A percentile compares a stretch with the other conserved stretches of the same genome.
Conservation (phyloP, 1,139 yeast genomes). For the Blastobotrys illinoisensis region DNA sequence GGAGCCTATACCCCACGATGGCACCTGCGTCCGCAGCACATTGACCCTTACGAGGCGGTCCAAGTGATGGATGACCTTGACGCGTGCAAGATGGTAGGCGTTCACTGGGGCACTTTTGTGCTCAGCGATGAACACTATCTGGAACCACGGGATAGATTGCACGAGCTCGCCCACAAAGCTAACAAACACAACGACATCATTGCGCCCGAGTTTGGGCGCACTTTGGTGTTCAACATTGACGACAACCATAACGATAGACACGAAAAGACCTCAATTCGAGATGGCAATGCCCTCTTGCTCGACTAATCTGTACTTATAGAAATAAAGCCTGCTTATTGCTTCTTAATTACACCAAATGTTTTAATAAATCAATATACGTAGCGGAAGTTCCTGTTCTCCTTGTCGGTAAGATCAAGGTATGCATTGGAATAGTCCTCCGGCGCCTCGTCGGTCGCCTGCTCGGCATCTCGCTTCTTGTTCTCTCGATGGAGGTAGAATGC, state of each 20-base stretch:
- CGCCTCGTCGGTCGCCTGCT: constrained; percentile 8
- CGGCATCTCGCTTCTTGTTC: constrained; percentile 26
- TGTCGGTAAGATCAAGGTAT: constrained; percentile 58
- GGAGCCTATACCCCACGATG: constrained; percentile 95
- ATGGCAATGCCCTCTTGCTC: constrained; percentile 29
- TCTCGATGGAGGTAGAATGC: constrained; percentile 32
- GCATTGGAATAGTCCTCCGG: constrained; percentile 34
- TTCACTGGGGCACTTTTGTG: constrained; percentile 95
- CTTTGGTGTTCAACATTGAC: constrained; percentile 36
- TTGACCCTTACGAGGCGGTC: constrained; percentile 72
- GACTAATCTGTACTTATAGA: constrained; percentile 11
- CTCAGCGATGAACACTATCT: constrained; percentile 80
- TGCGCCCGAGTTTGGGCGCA: constrained; percentile 52
- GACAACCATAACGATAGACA: constrained; percentile 10
- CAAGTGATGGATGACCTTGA: constrained; percentile 59
- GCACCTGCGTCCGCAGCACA: constrained; percentile 90
- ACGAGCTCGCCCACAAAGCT: constrained; percentile 24
- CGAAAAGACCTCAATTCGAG: constrained; percentile 23
- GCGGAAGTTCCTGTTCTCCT: constrained; percentile 55
- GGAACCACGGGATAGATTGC: constrained; percentile 62
- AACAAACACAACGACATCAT: constrained; percentile 36
- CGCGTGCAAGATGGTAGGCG: constrained; percentile 67
- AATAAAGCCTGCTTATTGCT: background rate
- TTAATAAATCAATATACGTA: constrained; percentile 39
- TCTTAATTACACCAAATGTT: no score